A percentile compares a stretch with the other conserved stretches of the same genome.
Evolutionary conservation across 2,329 filamentous ascomycete genomes (phyloP).

Genomic region (Pestalotiopsis sp.): DNA sequence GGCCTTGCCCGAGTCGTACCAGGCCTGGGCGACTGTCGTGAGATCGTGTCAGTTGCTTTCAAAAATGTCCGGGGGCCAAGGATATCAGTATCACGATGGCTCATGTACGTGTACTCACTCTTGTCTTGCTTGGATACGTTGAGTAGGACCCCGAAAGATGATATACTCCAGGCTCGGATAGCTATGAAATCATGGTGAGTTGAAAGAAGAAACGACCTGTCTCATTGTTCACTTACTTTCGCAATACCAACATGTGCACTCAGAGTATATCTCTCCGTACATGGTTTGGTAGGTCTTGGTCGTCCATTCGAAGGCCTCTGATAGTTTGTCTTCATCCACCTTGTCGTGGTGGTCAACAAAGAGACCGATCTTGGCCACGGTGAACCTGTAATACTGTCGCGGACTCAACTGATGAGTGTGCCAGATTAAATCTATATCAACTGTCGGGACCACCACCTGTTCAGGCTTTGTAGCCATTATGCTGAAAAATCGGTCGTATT

Average conservation of each 20-base stretch:
- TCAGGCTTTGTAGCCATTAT: not conserved
- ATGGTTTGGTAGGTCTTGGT: conserved; percentile 2
- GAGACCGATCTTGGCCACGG: not conserved
- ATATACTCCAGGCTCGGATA: conserved; percentile 6
- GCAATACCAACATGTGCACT: conserved; percentile 7
- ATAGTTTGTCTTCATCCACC: conserved; percentile 6
- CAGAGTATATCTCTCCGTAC: not conserved
- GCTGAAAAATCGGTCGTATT: conserved; percentile 1
- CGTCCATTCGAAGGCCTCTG: conserved; percentile 2
- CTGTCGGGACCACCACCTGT: conserved; percentile 3
- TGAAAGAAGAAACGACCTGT: not conserved
- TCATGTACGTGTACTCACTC: not conserved
- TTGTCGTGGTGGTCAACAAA: conserved; percentile 5
- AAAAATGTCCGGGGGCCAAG: not conserved
- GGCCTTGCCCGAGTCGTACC: conserved; percentile 5
- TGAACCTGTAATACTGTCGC: not conserved
- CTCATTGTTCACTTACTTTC: not conserved
- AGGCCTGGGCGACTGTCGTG: not conserved
- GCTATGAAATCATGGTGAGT: not conserved
- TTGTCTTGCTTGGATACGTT: conserved; percentile 5
- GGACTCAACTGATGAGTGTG: conserved; percentile 5
- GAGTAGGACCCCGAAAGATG: not conserved
- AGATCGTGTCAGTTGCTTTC: not conserved
- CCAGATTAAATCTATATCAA: conserved; percentile 2
- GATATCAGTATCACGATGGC: not conserved